Base-by-base conservation (phyloP, 1,284 basidiomycete genomes). In the Trichosporon coremiiforme region DNA sequence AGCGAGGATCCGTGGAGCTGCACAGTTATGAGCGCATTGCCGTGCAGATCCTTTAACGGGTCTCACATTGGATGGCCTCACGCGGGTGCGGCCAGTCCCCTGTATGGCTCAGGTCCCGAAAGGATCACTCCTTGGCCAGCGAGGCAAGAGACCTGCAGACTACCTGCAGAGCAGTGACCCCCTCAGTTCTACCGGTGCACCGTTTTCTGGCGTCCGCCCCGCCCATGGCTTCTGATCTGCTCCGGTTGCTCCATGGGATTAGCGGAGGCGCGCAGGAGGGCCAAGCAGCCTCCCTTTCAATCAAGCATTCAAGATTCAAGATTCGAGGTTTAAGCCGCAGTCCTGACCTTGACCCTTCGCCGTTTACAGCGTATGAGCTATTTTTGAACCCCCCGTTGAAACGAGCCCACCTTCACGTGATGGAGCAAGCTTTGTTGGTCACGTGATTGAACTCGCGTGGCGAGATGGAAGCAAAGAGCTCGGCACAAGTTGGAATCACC, bases 1-100 rank as follows among this genome's bases (percentile, higher is more conserved):
- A 53, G 50, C 9, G 20, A 53, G 50, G 50, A 25, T 53, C 50
- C 50, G 50, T 53, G 50, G 50, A 53, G 50, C 50, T 53, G 50
- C 50, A 22, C 50, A 2, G 20, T 25, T 22, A 20, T 53, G 50
- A 53, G 20, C 17, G 20, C 22, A 25, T 53, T 6, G 50, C 20
- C 50, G 50, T 10, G 50, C 50, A 53, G 50, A 53, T 53, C 50
- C 50, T 53, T 25, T 10, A 25, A 2, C 50, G 10, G 10, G 15
- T 10, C 50, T 53, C n/a, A n/a, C 9, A 53, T 17, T 45, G 41
- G 41, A n/a, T 45, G 41, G 17, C 41, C 41, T 7, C 36, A 38
- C 9, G 36, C 9, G 36, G 36, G 36, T 7, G 36, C 36, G 36
- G 36, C 36, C 8, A 13, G 10, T 10, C 36, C 36, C 36, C 36